Evolutionary conservation across 2,329 filamentous ascomycete species (phyloP), one percentile per base, ranked within the genome.

Genomic region (Sporothrix luriei): DNA sequence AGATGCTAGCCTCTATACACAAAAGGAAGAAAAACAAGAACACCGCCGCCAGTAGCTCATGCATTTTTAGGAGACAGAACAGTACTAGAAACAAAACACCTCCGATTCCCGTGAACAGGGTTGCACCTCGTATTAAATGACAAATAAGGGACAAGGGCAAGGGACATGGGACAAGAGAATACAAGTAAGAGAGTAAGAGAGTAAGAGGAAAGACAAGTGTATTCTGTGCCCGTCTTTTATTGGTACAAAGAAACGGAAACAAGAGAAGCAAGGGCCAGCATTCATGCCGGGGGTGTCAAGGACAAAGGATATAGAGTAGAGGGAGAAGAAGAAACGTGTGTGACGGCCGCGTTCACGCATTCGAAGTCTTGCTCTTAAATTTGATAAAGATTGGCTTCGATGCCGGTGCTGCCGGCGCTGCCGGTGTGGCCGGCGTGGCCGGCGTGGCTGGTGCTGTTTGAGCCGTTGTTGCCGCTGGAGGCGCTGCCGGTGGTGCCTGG

Each of bases 351-450:
- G 10, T 19, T 59, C 40, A 59, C 1, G 46, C 16, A 68, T 51
- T 66, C 3, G 69, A 67, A n/a, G 71, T 38, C 67, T 74, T 74
- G 19, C 68, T 66, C 72, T 74, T 74, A 51, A 74, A 72, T 64
- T 72, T 74, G 43, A 73, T 73, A 11, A 74, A 54, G 11, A 74
- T 73, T 1, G 69, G 68, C 33, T 72, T 73, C 26, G 66, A 64
- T 11, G 51, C 46, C 6, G 72, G 64, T 14, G 66, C 26, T 3
- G 67, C 24, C 1, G 70, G 40, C 21, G 66, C 26, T 3, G 67
- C 24, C 1, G 70, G 40, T 19, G 66, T 61, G 7, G 69, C 59
- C 1, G 70, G 10, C 3, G 52, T 6, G 33, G 68, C 40, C 4
- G 69, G 14, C 3, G 61, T 29, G 10, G 69, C 9, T 16, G 65